phyloP scores from a whole-genome alignment of 2,329 filamentous ascomycete genomes.

The Verruconis gallopava region DNA sequence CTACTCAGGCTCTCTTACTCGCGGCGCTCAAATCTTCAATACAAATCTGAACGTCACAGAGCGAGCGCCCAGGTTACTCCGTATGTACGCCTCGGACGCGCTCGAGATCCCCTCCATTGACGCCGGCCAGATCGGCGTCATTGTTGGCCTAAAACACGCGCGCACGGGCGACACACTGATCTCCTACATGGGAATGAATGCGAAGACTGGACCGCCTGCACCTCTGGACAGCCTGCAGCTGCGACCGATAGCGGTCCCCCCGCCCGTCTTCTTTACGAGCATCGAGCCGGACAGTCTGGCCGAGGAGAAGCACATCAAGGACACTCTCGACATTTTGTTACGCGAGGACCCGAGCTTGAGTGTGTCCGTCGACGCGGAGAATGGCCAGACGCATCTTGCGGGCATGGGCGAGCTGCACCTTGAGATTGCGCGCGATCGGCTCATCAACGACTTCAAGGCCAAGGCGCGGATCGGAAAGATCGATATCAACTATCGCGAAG shows the following conservation, averaged over 20 bases:
- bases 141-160: slow-evolving; percentile 80
- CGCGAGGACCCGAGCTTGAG: slow-evolving; percentile 88
- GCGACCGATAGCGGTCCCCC: slow-evolving; percentile 75
- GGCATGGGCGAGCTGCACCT: slow-evolving; percentile 96
- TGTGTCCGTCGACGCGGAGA: slow-evolving; percentile 74
- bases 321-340: slow-evolving; percentile 63
- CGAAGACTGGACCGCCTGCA: slow-evolving; percentile 51
- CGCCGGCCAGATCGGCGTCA: slow-evolving; percentile 85
- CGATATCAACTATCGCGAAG: slow-evolving; percentile 91
- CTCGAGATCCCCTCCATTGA: slow-evolving; percentile 70
- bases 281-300: slow-evolving; percentile 68
- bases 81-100: slow-evolving; percentile 80
- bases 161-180: slow-evolving; percentile 88
- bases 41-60: slow-evolving; percentile 72
- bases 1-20: slow-evolving; percentile 69
- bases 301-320: slow-evolving; percentile 67
- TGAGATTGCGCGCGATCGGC: slow-evolving; percentile 78
- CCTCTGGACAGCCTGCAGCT: slow-evolving; percentile 66
- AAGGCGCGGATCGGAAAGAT: slow-evolving; percentile 79
- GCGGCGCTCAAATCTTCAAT: slow-evolving; percentile 70
- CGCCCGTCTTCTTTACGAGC: slow-evolving; percentile 92
- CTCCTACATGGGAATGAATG: slow-evolving; percentile 50
- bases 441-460: slow-evolving; percentile 79
- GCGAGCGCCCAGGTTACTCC: slow-evolving; percentile 65
- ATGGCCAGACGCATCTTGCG: slow-evolving; percentile 81